phyloP scores from a whole-genome alignment of 208 protist species.

The Lotmaria passim region DNA sequence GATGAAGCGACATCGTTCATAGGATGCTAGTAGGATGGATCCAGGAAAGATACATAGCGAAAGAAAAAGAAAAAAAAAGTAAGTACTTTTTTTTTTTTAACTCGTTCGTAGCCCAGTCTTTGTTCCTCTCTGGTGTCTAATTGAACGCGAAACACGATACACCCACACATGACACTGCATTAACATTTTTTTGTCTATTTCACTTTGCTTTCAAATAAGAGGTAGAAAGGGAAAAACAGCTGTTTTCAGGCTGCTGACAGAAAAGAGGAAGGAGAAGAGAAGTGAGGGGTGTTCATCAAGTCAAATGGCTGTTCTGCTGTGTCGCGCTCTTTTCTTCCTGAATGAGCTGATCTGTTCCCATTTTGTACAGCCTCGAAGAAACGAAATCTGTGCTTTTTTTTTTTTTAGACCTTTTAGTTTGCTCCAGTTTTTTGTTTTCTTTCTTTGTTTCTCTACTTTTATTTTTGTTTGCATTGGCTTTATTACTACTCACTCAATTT shows the following conservation, averaged over 20 bases:
- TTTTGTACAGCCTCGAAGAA: too few relatives aligned
- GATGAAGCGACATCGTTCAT: too few relatives aligned
- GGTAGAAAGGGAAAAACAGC: not conserved
- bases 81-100: constrained; percentile 1
- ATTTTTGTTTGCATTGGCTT: not conserved
- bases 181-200: not conserved
- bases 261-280: not conserved
- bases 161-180: not conserved
- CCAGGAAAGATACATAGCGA: too few relatives aligned
- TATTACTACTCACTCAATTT: too few relatives aligned
- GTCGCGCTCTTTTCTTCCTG: not conserved
- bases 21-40: too few relatives aligned
- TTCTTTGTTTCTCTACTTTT: not conserved
- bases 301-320: not conserved
- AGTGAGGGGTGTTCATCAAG: not conserved
- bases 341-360: too few relatives aligned
- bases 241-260: not conserved
- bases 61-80: too few relatives aligned
- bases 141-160: too few relatives aligned
- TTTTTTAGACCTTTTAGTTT: not conserved
- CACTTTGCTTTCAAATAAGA: not conserved
- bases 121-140: too few relatives aligned
- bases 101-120: not conserved
- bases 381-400: too few relatives aligned
- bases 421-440: too few relatives aligned